phyloP scores from a whole-genome alignment of 768 basidiomycete species.

The Agaricus bisporus region DNA sequence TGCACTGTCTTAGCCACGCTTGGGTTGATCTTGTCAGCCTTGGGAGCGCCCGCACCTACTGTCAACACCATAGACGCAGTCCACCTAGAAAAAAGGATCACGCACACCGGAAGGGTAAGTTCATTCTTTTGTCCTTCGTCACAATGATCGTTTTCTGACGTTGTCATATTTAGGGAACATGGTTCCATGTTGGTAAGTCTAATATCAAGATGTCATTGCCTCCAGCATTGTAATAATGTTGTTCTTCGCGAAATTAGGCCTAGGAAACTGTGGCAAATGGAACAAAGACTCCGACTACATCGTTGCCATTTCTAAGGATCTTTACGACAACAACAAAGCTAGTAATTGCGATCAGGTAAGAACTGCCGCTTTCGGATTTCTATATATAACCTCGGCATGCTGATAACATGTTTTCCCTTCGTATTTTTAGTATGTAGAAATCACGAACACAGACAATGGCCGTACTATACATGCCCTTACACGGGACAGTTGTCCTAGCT shows the following conservation, averaged over 20 bases:
- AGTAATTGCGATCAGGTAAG: conserved; percentile 57
- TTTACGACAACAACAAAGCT: conserved; percentile 46
- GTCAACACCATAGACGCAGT: conserved; percentile 20
- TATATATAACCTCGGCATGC: conserved; percentile 6
- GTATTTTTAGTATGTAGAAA: conserved; percentile 45
- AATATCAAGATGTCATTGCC: neutral
- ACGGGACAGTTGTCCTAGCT: conserved; percentile 55
- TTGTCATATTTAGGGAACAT: conserved; percentile 50
- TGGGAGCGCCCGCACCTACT: conserved; percentile 42
- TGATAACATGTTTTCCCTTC: neutral
- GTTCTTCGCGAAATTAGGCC: conserved; percentile 19
- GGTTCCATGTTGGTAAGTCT: conserved; percentile 46
- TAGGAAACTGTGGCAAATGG: conserved; percentile 58
- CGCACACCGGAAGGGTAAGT: conserved; percentile 52
- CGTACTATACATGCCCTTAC: conserved; percentile 41
- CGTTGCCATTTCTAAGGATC: conserved; percentile 51
- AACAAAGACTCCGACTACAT: conserved; percentile 47
- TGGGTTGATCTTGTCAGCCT: conserved; percentile 31
- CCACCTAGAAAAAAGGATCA: conserved; percentile 43
- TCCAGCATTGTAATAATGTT: conserved; percentile 7
- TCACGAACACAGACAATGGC: conserved; percentile 54
- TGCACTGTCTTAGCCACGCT: conserved; percentile 32
- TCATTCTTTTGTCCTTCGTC: conserved; percentile 1
- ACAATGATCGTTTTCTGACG: conserved; percentile 5
- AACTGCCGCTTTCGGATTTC: conserved; percentile 8